Conservation (phyloP, 2,329 filamentous ascomycete genomes). For the Didymella keratinophila region DNA sequence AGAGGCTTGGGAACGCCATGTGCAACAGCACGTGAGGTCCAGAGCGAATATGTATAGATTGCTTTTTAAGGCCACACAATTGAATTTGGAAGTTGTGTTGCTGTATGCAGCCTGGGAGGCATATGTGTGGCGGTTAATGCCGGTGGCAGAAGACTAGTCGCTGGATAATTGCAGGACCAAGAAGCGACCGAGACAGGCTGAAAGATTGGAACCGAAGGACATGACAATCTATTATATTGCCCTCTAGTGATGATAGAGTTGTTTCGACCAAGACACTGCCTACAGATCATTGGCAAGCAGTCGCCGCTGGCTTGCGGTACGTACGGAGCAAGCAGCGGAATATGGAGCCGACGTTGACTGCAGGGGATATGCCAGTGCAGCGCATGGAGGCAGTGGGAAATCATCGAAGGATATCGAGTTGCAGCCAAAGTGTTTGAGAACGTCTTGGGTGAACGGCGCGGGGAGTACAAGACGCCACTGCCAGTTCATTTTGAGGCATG, state of each 20-base stretch:
- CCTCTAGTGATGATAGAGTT: slow-evolving; percentile 30
- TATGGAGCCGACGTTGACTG: slow-evolving; percentile 11
- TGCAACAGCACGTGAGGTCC: slow-evolving; percentile 8
- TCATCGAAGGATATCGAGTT: slow-evolving; percentile 33
- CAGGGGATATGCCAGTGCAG: slow-evolving; percentile 18
- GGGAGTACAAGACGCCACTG: slow-evolving; percentile 14
- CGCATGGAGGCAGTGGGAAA: slow-evolving; percentile 17
- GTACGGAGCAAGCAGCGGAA: slow-evolving; percentile 27
- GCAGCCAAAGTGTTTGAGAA: slow-evolving; percentile 31
- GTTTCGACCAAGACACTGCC: slow-evolving; percentile 32
- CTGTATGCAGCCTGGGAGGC: slow-evolving; percentile 10
- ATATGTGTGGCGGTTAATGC: slow-evolving; percentile 30
- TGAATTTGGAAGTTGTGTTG: slow-evolving; percentile 2
- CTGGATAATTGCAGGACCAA: slow-evolving; percentile 33
- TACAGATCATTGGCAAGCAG: slow-evolving; percentile 27
- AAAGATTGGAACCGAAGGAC: slow-evolving; percentile 20
- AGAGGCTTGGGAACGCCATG: slow-evolving; percentile 1
- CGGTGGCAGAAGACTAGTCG: slow-evolving; percentile 39
- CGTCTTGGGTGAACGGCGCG: slow-evolving; percentile 26
- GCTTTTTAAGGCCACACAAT: background rate
- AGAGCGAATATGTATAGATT: slow-evolving; percentile 3
- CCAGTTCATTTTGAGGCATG: slow-evolving; percentile 26
- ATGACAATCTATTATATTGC: slow-evolving; percentile 47
- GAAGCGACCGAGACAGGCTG: slow-evolving; percentile 21
- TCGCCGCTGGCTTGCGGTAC: slow-evolving; percentile 30